Evolutionary conservation across 2,329 filamentous ascomycete genomes (phyloP).

Genomic region (Neofusicoccum parvum): DNA sequence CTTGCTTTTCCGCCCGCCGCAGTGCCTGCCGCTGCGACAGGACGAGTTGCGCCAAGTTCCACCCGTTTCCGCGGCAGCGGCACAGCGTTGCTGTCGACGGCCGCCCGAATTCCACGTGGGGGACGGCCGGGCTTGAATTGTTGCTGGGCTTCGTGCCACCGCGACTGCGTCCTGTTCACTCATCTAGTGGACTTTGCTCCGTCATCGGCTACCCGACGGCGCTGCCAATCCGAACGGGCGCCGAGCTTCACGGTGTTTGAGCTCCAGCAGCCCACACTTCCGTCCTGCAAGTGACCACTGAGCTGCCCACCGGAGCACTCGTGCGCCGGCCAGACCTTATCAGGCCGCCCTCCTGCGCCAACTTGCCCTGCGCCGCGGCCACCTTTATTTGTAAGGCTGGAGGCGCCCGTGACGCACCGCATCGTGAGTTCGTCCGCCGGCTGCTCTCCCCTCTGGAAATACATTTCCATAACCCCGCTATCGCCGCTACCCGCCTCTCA

Average conservation of each 20-base stretch:
- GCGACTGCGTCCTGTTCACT: neutral
- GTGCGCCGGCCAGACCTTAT: conserved; percentile 1
- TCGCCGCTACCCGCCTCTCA: neutral
- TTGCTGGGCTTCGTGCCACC: neutral
- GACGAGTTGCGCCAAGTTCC: neutral
- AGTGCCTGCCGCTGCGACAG: neutral
- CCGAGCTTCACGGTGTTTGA: conserved; percentile 17
- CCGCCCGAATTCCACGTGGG: neutral
- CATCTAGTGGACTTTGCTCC: neutral
- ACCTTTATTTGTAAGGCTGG: conserved; percentile 9
- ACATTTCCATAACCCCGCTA: conserved; percentile 14
- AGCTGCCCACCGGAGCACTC: conserved; percentile 12
- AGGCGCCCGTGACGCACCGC: neutral
- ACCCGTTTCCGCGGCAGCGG: neutral
- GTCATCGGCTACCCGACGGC: conserved; percentile 7
- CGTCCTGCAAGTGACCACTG: neutral
- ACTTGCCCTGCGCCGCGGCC: neutral
- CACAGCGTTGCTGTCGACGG: neutral
- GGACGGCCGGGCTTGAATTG: neutral
- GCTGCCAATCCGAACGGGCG: conserved; percentile 11
- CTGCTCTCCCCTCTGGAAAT: neutral
- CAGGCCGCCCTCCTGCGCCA: conserved; percentile 7
- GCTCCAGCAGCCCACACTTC: conserved; percentile 5
- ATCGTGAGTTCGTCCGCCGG: conserved; percentile 1
- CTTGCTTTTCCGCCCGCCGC: conserved; percentile 8